These are phyloP conservation scores for Chlorella variabilis DNA, from an alignment of 163 green algal species.

Conservation along the genomic window DNA sequence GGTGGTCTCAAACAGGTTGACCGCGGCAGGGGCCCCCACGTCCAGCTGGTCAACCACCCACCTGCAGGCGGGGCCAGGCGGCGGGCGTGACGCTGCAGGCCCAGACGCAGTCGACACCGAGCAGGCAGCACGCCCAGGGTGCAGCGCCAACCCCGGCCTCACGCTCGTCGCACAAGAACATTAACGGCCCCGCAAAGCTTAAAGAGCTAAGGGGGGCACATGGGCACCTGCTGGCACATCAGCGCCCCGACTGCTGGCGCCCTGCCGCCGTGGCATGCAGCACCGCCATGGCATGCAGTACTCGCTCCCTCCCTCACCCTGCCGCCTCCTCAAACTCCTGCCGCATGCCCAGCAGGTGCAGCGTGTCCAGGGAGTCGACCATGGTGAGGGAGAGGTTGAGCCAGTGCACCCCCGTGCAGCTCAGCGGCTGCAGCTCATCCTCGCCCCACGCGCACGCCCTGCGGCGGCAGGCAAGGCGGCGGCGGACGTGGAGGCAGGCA, in stretches of 20 bases:
- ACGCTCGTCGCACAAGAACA: too few species aligned
- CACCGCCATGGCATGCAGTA: too few species aligned
- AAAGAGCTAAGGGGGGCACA: too few species aligned
- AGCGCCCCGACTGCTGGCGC: too few species aligned
- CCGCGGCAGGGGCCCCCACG: constrained; percentile 29
- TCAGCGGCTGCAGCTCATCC: constrained; percentile 64
- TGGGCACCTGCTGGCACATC: too few species aligned
- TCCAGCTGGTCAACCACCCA: constrained; percentile 45
- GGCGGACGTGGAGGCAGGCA: background rate
- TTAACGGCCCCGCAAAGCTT: too few species aligned
- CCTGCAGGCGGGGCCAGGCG: background rate
- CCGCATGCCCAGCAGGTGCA: constrained; percentile 51
- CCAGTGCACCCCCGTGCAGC: constrained; percentile 45
- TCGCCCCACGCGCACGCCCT: constrained; percentile 56
- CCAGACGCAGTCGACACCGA: too few species aligned
- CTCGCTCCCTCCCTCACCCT: constrained; percentile 15
- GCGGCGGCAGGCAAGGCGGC: background rate
- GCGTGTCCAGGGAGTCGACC: constrained; percentile 63
- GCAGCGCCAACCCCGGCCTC: too few species aligned
- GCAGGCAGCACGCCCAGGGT: too few species aligned
- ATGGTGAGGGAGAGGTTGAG: constrained; percentile 63
- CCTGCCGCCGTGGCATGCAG: too few species aligned
- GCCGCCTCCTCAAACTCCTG: constrained; percentile 50
- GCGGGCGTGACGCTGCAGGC: too few species aligned
- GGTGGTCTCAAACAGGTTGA: constrained; percentile 76